These are phyloP conservation scores for Glycyrrhiza uralensis DNA, from an alignment of 306 rosid species.

Conservation along the genomic window DNA sequence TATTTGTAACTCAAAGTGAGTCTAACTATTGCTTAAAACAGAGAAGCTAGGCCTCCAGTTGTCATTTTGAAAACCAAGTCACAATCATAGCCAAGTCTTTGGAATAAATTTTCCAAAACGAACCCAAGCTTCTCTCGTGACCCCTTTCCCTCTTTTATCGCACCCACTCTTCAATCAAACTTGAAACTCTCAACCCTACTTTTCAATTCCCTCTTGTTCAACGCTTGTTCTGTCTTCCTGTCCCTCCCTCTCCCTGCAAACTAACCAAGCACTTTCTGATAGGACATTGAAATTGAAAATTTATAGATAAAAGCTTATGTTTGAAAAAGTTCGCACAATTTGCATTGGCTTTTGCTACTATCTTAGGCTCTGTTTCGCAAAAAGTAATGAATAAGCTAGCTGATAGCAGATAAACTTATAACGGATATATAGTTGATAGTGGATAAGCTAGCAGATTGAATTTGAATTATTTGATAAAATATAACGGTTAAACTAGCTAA, in stretches of 20 bases:
- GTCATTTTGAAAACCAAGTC: slow-evolving; percentile 43
- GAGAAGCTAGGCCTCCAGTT: slow-evolving; percentile 9
- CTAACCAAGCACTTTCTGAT: slow-evolving; percentile 1
- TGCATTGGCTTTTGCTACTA: neutral
- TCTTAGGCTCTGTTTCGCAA: neutral
- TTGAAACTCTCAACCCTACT: slow-evolving; percentile 37
- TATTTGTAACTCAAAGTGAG: neutral
- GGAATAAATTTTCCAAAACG: slow-evolving; percentile 49
- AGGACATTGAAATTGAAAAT: neutral
- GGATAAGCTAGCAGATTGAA: too few species aligned
- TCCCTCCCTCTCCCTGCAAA: slow-evolving; percentile 7
- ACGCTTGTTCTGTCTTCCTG: slow-evolving; percentile 24
- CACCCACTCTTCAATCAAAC: slow-evolving; percentile 43
- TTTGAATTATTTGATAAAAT: too few species aligned
- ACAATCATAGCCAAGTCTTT: slow-evolving; percentile 32
- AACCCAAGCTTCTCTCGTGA: slow-evolving; percentile 85
- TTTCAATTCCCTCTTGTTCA: slow-evolving; percentile 40
- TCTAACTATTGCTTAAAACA: neutral
- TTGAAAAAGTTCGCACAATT: neutral
- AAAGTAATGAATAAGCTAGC: too few species aligned
- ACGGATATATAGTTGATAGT: too few species aligned
- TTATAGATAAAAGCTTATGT: neutral
- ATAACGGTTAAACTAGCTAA: too few species aligned
- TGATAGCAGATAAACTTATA: too few species aligned
- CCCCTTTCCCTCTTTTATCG: slow-evolving; percentile 37